Base-by-base conservation (phyloP, 192 early-diverging fungal species). In the Linnemannia elongata region DNA sequence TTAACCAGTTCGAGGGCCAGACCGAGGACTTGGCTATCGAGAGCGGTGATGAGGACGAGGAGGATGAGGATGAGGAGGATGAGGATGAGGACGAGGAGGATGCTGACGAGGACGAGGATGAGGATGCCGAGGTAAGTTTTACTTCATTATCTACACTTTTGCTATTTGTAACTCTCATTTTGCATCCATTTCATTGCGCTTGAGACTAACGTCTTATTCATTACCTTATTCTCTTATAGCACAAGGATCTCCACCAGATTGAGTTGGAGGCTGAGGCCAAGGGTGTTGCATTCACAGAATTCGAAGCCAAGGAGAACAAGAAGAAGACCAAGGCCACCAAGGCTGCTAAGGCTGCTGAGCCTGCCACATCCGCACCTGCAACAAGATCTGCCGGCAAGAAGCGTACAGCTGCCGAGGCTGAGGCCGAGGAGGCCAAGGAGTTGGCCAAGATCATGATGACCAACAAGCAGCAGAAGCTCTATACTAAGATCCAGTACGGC, bases 381-480 rank as follows among this genome's bases (percentile, higher is more conserved):
- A 75, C 69, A 30, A 24, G 63, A 17, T 39, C 72, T 27, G 77
- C 76, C 5, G 78, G 83, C 49, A 94, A 94, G 92, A 92, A 93
- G 88, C 88, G 90, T 44, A 85, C 91, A 15, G 89, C 88, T 39
- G 92, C 93, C 77, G 88, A 90, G 71, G 91, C 88, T 22, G 93
- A 93, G 84, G 88, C 90, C 47, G 89, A 89, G 73, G 93, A 92
- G 75, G 90, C 83, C 35, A 95, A 97, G 89, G 96, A 96, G 82
- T 82, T 97, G 83, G 91, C 93, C 66, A 96, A 92, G 82, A 95
- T 96, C 75, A 96, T 97, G 96, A 97, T 97, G 96, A 91, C 89
- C 45, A 96, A 95, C 89, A 95, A 94, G 87, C 94, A 97, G 76
- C 91, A 92, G 82, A 95, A 93, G 75, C 84, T 97, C 70, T 97